These are phyloP conservation scores for Fusarium sacchari DNA, from an alignment of 2,329 filamentous ascomycete genomes.

Conservation along the genomic window DNA sequence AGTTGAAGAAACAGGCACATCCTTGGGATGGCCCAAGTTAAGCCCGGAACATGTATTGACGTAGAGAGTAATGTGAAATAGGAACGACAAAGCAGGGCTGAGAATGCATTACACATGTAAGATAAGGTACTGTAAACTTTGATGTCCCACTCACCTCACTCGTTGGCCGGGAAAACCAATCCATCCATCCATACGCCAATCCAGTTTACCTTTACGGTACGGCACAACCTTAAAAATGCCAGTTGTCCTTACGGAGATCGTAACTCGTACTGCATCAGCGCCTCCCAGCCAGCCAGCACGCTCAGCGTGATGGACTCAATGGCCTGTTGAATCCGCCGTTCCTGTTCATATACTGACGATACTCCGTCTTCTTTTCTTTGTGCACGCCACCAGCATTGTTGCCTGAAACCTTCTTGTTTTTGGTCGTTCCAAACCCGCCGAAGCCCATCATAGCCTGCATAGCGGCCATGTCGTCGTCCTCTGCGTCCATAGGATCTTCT, in stretches of 20 bases:
- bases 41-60: not conserved
- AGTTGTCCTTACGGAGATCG: not conserved
- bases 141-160: not conserved
- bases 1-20: not conserved
- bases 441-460: slow-evolving; percentile 95
- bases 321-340: slow-evolving; percentile 84
- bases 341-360: slow-evolving; percentile 96
- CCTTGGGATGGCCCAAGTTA: not conserved
- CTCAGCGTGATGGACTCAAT: slow-evolving; percentile 65
- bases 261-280: not conserved
- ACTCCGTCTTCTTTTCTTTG: slow-evolving; percentile 95
- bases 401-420: slow-evolving; percentile 86
- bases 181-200: not conserved
- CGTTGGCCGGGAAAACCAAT: not conserved
- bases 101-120: not conserved
- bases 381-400: slow-evolving; percentile 85
- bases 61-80: not conserved
- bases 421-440: slow-evolving; percentile 83
- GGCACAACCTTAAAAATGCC: not conserved
- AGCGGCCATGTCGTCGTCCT: slow-evolving; percentile 74
- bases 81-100: not conserved
- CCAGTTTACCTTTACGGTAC: not conserved
- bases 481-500: slow-evolving; percentile 43
- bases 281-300: not conserved
- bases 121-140: not conserved